phyloP scores from a whole-genome alignment of 768 basidiomycete genomes.

The Auricularia sp. region DNA sequence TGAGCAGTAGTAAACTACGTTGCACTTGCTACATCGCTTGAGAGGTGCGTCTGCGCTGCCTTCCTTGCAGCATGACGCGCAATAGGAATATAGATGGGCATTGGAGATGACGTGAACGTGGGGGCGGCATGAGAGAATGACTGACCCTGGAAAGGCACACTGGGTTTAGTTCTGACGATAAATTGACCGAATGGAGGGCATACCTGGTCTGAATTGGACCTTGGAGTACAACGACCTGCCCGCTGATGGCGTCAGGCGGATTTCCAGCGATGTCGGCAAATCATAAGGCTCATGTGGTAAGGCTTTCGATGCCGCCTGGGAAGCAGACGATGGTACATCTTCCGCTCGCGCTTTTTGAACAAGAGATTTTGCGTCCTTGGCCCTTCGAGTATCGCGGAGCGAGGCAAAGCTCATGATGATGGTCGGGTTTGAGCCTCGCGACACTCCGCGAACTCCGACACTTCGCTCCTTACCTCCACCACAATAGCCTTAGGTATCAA shows the following conservation, averaged over 20 bases:
- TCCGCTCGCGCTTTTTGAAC: neutral
- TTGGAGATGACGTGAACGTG: slow-evolving; percentile 58
- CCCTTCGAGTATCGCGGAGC: neutral
- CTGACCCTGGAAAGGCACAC: slow-evolving; percentile 36
- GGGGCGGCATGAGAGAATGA: slow-evolving; percentile 48
- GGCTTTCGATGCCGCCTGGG: neutral
- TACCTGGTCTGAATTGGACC: slow-evolving; percentile 29
- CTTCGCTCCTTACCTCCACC: no score
- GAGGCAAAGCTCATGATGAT: neutral
- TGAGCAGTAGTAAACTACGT: slow-evolving; percentile 65
- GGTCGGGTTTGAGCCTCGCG: no score
- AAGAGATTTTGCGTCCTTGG: neutral
- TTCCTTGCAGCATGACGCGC: slow-evolving; percentile 54
- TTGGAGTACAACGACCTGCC: slow-evolving; percentile 43
- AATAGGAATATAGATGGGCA: slow-evolving; percentile 47
- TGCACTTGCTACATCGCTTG: slow-evolving; percentile 69
- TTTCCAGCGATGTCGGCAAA: slow-evolving; percentile 34
- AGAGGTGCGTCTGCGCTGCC: slow-evolving; percentile 28
- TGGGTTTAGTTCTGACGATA: slow-evolving; percentile 4
- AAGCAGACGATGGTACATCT: neutral
- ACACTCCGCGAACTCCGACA: no score
- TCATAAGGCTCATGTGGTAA: neutral
- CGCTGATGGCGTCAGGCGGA: slow-evolving; percentile 24
- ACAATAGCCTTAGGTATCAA: no score
- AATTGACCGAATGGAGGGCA: neutral